These are phyloP conservation scores for Penicillium sp. DNA, from an alignment of 2,329 filamentous ascomycete genomes.

Conservation along the genomic window DNA sequence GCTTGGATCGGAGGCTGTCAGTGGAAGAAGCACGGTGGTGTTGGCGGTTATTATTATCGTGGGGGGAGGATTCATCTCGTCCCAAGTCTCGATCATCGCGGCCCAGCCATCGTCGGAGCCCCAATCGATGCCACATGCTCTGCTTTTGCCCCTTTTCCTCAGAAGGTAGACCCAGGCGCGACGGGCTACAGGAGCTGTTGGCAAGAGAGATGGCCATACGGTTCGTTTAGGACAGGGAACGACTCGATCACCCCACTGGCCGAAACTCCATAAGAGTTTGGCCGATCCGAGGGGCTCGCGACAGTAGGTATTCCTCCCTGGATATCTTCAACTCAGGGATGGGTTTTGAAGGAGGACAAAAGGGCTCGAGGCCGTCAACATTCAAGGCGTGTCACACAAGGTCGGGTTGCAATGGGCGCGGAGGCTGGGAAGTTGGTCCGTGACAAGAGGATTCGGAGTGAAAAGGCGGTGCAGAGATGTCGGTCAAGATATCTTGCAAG, in stretches of 20 bases:
- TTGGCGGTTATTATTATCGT: slow-evolving; percentile 1
- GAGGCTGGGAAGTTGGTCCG: slow-evolving; percentile 21
- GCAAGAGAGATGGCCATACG: slow-evolving; percentile 42
- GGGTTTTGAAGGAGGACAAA: neutral
- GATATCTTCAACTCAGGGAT: neutral
- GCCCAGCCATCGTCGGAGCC: slow-evolving; percentile 40
- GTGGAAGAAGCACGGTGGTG: slow-evolving; percentile 17
- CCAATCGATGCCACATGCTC: slow-evolving; percentile 46
- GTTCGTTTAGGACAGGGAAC: slow-evolving; percentile 27
- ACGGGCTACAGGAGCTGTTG: slow-evolving; percentile 36
- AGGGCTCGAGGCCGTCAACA: slow-evolving; percentile 8
- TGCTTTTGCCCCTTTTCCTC: slow-evolving; percentile 38
- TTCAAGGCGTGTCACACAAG: slow-evolving; percentile 19
- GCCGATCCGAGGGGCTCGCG: slow-evolving; percentile 7
- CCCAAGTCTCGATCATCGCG: slow-evolving; percentile 37
- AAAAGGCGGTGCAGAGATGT: slow-evolving; percentile 20
- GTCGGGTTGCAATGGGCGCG: slow-evolving; percentile 22
- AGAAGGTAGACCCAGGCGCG: slow-evolving; percentile 33
- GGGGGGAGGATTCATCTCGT: slow-evolving; percentile 15
- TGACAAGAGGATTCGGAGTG: slow-evolving; percentile 8
- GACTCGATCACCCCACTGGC: slow-evolving; percentile 34
- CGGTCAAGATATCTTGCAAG: slow-evolving; percentile 11
- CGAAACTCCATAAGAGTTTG: slow-evolving; percentile 34
- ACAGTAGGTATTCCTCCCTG: neutral
- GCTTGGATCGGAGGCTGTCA: slow-evolving; percentile 20